Evolutionary conservation across 176 grass and related monocot genomes (phyloP).

Genomic region (Zea mays): DNA sequence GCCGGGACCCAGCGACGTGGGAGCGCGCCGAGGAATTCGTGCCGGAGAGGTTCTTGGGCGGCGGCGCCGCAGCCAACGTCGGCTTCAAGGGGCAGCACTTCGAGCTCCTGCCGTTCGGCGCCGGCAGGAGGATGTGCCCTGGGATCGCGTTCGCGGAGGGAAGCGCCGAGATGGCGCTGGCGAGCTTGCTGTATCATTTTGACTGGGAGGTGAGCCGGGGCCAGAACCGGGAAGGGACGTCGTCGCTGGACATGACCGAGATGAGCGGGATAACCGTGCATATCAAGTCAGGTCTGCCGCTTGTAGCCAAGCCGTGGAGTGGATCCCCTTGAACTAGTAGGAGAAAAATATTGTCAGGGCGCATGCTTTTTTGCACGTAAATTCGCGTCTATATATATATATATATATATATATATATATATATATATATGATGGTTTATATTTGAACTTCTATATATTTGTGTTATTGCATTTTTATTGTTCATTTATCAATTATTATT

Average conservation of each 20-base stretch:
- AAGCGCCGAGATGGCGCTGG: slow-evolving; percentile 12
- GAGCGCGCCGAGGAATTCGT: slow-evolving; percentile 36
- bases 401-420: no score
- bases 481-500: no score
- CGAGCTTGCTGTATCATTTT: slow-evolving; percentile 25
- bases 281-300: slow-evolving; percentile 19
- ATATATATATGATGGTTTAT: no score
- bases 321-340: not conserved
- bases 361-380: no score
- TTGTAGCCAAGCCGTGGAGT: slow-evolving; percentile 31
- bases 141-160: slow-evolving; percentile 22
- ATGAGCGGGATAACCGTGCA: slow-evolving; percentile 24
- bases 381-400: no score
- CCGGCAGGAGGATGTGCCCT: slow-evolving; percentile 46
- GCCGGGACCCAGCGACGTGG: slow-evolving; percentile 39
- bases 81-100: slow-evolving; percentile 48
- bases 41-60: slow-evolving; percentile 37
- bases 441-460: no score
- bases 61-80: not conserved
- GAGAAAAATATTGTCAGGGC: not conserved
- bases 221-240: not conserved
- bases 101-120: slow-evolving; percentile 47
- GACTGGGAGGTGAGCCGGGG: slow-evolving; percentile 25
- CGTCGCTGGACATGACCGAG: slow-evolving; percentile 42
- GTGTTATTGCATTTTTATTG: no score